Percentiles rank a stretch among this genome's conserved stretches.
phyloP scores from a whole-genome alignment of 768 basidiomycete genomes.

The Crassisporium funariophilum region DNA sequence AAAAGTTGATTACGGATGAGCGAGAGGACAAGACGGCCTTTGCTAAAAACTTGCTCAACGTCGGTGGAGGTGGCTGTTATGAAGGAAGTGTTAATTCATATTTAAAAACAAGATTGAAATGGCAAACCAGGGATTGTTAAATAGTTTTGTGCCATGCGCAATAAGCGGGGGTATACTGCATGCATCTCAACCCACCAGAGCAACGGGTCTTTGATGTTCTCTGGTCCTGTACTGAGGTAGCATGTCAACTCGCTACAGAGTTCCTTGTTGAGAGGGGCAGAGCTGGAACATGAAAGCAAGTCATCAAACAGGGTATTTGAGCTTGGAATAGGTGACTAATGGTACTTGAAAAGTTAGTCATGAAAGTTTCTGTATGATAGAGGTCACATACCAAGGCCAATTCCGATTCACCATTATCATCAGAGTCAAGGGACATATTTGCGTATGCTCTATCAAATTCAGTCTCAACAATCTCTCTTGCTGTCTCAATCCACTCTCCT shows the following conservation, averaged over 20 bases:
- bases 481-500: not conserved
- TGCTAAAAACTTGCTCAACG: slow-evolving; percentile 30
- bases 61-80: slow-evolving; percentile 28
- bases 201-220: slow-evolving; percentile 20
- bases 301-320: not conserved
- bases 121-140: slow-evolving; percentile 30
- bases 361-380: not conserved
- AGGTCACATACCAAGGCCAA: not conserved
- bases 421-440: not conserved
- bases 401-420: not conserved
- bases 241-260: slow-evolving; percentile 19
- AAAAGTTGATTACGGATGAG: slow-evolving; percentile 26
- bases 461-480: not conserved
- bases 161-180: slow-evolving; percentile 23
- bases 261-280: not conserved
- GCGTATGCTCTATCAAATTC: not conserved
- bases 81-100: not conserved
- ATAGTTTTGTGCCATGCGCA: slow-evolving; percentile 34
- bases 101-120: not conserved
- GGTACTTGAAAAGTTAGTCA: not conserved
- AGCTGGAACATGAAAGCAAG: not conserved
- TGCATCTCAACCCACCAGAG: slow-evolving; percentile 27
- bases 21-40: slow-evolving; percentile 26
- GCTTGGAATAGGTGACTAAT: not conserved
- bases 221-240: slow-evolving; percentile 27